phyloP scores from a whole-genome alignment of 352 stramenopile species.

The Phytophthora podocarpi region DNA sequence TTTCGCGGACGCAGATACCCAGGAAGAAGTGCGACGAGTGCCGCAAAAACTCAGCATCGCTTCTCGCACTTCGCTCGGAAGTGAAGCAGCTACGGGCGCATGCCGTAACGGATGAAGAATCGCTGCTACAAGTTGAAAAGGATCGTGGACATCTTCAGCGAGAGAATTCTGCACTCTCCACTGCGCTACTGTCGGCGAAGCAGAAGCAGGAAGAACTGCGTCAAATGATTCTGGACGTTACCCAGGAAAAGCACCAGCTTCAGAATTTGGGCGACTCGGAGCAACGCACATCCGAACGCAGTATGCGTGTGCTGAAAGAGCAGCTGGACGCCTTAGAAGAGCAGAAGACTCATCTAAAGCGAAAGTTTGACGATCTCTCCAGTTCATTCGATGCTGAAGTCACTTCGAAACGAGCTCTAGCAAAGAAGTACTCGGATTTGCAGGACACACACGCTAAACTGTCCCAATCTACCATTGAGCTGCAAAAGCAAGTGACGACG shows the following conservation, averaged over 20 bases:
- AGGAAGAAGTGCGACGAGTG: slow-evolving; percentile 52
- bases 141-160: slow-evolving; percentile 43
- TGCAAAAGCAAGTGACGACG: slow-evolving; percentile 18
- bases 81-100: slow-evolving; percentile 53
- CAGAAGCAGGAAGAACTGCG: slow-evolving; percentile 64
- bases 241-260: slow-evolving; percentile 57
- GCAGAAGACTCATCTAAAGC: slow-evolving; percentile 33
- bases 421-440: slow-evolving; percentile 12
- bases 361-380: slow-evolving; percentile 30
- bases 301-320: slow-evolving; percentile 36
- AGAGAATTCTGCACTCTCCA: slow-evolving; percentile 53
- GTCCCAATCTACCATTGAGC: slow-evolving; percentile 14
- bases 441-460: slow-evolving; percentile 14
- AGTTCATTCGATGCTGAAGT: slow-evolving; percentile 22
- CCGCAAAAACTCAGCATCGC: slow-evolving; percentile 31
- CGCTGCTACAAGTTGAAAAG: slow-evolving; percentile 51
- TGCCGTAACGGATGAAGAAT: slow-evolving; percentile 44
- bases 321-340: slow-evolving; percentile 42
- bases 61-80: slow-evolving; percentile 56
- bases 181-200: slow-evolving; percentile 47
- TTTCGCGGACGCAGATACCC: slow-evolving; percentile 32
- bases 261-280: slow-evolving; percentile 48
- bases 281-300: slow-evolving; percentile 36
- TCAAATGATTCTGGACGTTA: slow-evolving; percentile 48
- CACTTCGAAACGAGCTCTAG: slow-evolving; percentile 15